Evolutionary conservation across 1,284 basidiomycete species (phyloP), one percentile per base, ranked within the genome.

Genomic region (Grifola frondosa): DNA sequence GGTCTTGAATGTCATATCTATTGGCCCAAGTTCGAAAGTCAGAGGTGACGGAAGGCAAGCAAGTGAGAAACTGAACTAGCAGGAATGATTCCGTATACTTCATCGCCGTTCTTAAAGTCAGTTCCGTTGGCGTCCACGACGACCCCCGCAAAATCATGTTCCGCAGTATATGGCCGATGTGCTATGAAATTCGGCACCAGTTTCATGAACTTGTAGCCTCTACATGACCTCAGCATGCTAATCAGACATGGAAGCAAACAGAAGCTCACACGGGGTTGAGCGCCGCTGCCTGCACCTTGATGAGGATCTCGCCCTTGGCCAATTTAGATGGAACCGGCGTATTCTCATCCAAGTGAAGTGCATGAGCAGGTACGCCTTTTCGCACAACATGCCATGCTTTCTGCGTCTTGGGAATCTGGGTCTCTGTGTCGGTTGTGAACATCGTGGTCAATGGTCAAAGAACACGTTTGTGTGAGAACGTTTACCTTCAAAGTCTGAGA

Each of bases 261-360:
- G 48, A 23, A 63, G 74, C 53, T 64, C 34, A 85, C 76, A 81
- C 69, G 0, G 84, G 85, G 56, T 89, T 89, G 30, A 88, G 65
- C 2, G 81, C 81, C 0, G 73, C 82, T 3, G 83, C 80, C 30
- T 75, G 69, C 6, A 87, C 69, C 53, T 77, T 77, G 44, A 88
- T 71, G 9, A 85, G 70, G 5, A 84, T 73, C 44, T 81, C 67
- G 15, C 72, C 76, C 32, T 64, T 57, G 22, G 54, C 52, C 22
- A 77, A 63, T 28, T 70, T 63, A 9, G 64, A 62, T 2, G 77
- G 69, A 4, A 82, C 71, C 0, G 73, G 70, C 46, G 68, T 63
- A 46, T 78, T 70, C 4, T 66, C 58, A 29, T 67, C 62, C 22
- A 82, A 56, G 13, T 54, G 55, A 17, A 85, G 63, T 6, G 74